phyloP scores from a whole-genome alignment of 2,329 filamentous ascomycete species.

The Hymenoscyphus fructigenus region DNA sequence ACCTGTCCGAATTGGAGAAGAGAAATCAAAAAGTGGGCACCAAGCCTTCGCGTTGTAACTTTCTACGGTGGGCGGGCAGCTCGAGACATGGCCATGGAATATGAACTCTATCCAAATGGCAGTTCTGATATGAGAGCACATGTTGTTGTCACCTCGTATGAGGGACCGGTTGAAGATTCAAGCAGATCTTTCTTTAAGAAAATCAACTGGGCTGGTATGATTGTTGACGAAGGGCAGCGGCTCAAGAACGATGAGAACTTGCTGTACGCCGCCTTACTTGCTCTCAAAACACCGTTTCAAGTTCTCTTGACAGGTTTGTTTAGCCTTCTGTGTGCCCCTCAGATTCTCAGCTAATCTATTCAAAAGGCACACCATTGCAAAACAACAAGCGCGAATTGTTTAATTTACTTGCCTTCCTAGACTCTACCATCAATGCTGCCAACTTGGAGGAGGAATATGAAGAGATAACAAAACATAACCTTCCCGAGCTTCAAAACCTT shows the following conservation, averaged over 20 bases:
- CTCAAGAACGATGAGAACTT: slow-evolving; percentile 89
- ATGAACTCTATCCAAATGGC: slow-evolving; percentile 78
- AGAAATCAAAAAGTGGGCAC: slow-evolving; percentile 93
- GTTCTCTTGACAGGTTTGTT: slow-evolving; percentile 70
- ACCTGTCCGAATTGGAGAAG: slow-evolving; percentile 98
- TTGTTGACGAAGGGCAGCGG: slow-evolving; percentile 94
- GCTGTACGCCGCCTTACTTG: slow-evolving; percentile 72
- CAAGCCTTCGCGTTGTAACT: slow-evolving; percentile 81
- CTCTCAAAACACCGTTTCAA: slow-evolving; percentile 77
- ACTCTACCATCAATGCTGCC: slow-evolving; percentile 65
- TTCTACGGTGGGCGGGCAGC: slow-evolving; percentile 79
- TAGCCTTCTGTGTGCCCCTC: not conserved
- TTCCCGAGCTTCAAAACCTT: slow-evolving; percentile 76
- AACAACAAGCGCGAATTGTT: slow-evolving; percentile 95
- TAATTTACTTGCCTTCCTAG: slow-evolving; percentile 93
- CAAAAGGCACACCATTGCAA: slow-evolving; percentile 73
- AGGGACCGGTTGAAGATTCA: slow-evolving; percentile 74
- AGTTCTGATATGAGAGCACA: slow-evolving; percentile 76
- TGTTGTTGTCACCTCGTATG: slow-evolving; percentile 92
- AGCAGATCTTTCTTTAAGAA: slow-evolving; percentile 64
- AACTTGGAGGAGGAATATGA: slow-evolving; percentile 72
- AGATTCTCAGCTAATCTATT: slow-evolving; percentile 23
- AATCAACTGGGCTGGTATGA: slow-evolving; percentile 80
- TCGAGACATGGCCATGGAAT: slow-evolving; percentile 73
- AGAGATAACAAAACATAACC: slow-evolving; percentile 78